Conservation (phyloP, 208 protist species). For the Leishmania arabica region DNA sequence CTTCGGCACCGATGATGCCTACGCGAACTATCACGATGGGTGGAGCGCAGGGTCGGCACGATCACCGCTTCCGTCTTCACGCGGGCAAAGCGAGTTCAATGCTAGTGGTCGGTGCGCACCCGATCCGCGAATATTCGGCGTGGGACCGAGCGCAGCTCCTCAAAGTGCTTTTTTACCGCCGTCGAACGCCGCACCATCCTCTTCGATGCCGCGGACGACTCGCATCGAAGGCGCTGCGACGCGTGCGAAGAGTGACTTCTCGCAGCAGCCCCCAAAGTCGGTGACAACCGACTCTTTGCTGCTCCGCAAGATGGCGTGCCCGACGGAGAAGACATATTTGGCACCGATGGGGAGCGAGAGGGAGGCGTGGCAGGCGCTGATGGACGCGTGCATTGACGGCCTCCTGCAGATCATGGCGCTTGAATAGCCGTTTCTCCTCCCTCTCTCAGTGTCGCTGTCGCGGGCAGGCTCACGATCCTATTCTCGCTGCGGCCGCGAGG, state of each 20-base stretch:
- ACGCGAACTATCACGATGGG: neutral
- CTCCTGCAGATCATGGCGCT: conserved; percentile 18
- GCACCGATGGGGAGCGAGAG: conserved; percentile 22
- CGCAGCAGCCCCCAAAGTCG: neutral
- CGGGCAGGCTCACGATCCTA: neutral
- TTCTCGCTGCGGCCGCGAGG: neutral
- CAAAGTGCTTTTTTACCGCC: neutral
- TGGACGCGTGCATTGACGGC: conserved; percentile 31
- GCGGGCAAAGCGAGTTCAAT: neutral
- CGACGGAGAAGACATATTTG: conserved; percentile 24
- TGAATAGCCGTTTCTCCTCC: neutral
- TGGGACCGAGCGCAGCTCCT: neutral
- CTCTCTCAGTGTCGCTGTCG: neutral
- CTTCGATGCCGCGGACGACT: neutral
- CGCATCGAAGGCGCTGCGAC: neutral
- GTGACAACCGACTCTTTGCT: neutral
- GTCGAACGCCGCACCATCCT: neutral
- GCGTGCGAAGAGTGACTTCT: neutral
- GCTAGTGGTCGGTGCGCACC: conserved; percentile 26
- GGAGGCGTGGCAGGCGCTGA: conserved; percentile 25
- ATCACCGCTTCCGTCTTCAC: neutral
- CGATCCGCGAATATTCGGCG: conserved; percentile 12
- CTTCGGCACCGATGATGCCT: neutral
- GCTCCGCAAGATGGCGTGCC: neutral
- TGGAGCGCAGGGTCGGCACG: neutral